Evolutionary conservation across 2,329 filamentous ascomycete species (phyloP).

Genomic region (Colletotrichum tropicicola): DNA sequence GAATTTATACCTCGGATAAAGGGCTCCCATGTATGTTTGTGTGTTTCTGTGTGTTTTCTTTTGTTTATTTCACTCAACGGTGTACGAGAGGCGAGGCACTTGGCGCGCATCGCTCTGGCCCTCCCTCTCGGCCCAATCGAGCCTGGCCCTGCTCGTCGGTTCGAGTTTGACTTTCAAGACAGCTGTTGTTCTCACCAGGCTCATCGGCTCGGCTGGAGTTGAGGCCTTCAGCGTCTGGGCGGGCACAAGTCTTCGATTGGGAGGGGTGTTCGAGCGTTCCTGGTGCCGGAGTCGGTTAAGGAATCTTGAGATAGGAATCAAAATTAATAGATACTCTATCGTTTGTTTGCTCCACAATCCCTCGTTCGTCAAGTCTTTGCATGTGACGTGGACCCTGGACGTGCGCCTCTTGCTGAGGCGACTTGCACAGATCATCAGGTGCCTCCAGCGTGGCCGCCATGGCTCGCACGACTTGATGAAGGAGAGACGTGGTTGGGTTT

Average conservation of each 20-base stretch:
- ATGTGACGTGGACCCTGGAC: not conserved
- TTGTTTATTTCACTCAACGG: constrained; percentile 11
- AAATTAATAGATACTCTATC: constrained; percentile 27
- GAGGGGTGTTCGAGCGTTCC: not conserved
- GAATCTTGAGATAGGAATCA: not conserved
- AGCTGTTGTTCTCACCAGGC: too few relatives aligned
- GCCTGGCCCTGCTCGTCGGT: not conserved
- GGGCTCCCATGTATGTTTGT: constrained; percentile 6
- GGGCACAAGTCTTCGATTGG: too few relatives aligned
- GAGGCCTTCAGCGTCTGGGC: too few relatives aligned
- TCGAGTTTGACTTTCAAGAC: too few relatives aligned
- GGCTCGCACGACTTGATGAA: too few relatives aligned
- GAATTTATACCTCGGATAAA: constrained; percentile 29
- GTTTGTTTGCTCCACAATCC: too few relatives aligned
- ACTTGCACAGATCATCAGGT: too few relatives aligned
- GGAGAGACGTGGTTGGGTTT: too few relatives aligned
- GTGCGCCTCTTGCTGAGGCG: too few relatives aligned
- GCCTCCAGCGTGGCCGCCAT: too few relatives aligned
- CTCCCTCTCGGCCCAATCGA: not conserved
- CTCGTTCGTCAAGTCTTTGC: not conserved
- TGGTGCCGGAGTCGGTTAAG: constrained; percentile 2
- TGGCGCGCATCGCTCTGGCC: not conserved
- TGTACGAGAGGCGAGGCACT: constrained; percentile 12
- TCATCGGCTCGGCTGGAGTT: too few relatives aligned
- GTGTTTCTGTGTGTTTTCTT: constrained; percentile 7